phyloP scores from a whole-genome alignment of 2,329 filamentous ascomycete species.

The Oidium heveae region DNA sequence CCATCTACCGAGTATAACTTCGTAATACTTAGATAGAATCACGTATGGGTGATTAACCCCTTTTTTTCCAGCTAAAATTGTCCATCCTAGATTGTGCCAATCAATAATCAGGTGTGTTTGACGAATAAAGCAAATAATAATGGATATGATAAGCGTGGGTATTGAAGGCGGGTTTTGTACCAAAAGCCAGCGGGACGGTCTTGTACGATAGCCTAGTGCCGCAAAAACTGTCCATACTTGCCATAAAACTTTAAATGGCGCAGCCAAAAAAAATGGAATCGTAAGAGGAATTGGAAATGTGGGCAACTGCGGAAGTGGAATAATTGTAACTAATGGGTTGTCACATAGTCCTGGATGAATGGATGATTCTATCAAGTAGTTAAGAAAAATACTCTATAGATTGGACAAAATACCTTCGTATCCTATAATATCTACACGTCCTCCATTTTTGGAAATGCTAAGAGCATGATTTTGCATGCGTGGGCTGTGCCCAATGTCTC shows the following conservation, averaged over 20 bases:
- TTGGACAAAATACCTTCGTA: constrained; percentile 39
- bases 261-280: constrained; percentile 51
- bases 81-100: constrained; percentile 98
- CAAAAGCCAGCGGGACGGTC: constrained; percentile 62
- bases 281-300: constrained; percentile 38
- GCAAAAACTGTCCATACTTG: constrained; percentile 49
- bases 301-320: constrained; percentile 44
- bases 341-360: constrained; percentile 52
- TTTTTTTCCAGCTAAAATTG: constrained; percentile 46
- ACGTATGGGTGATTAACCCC: constrained; percentile 48
- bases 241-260: constrained; percentile 65
- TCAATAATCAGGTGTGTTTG: constrained; percentile 71
- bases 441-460: constrained; percentile 65
- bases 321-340: constrained; percentile 43
- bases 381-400: background rate
- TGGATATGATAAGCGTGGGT: constrained; percentile 58
- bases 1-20: constrained; percentile 40
- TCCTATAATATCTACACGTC: constrained; percentile 61
- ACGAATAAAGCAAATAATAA: constrained; percentile 46
- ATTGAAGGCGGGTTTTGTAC: constrained; percentile 93
- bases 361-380: constrained; percentile 36
- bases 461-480: constrained; percentile 97
- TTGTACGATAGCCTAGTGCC: constrained; percentile 47
- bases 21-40: constrained; percentile 49
- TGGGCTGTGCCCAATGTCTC: constrained; percentile 84